Conservation (phyloP, 495 filamentous ascomycete genomes). For the Parmelia sp. region DNA sequence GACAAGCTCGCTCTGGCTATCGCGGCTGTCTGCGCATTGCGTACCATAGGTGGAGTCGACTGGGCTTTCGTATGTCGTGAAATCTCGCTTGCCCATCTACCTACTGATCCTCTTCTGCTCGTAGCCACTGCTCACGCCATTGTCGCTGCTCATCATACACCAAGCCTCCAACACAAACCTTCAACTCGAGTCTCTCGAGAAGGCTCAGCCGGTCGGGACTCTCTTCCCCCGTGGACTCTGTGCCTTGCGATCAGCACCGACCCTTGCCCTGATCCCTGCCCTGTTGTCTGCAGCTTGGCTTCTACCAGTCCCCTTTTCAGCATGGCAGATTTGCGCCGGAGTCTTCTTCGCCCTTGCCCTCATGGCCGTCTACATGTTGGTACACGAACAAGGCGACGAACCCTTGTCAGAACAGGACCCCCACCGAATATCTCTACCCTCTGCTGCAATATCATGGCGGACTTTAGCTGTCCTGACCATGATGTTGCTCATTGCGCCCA, state of each 20-base stretch:
- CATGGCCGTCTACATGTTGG: background rate
- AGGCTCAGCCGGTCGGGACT: background rate
- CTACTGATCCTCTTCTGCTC: background rate
- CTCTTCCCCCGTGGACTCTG: background rate
- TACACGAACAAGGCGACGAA: constrained; percentile 4
- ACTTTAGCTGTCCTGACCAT: background rate
- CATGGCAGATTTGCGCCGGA: constrained; percentile 1
- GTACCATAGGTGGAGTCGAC: background rate
- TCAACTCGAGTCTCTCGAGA: background rate
- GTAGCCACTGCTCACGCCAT: background rate
- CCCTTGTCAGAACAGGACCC: background rate
- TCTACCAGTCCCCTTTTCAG: constrained; percentile 6
- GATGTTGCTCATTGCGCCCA: background rate
- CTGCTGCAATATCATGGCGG: constrained; percentile 7
- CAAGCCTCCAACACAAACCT: background rate
- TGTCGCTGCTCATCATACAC: background rate
- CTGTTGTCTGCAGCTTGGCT: constrained; percentile 4
- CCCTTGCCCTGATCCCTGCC: background rate
- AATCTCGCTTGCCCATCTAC: background rate
- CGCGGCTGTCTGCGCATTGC: constrained; percentile 2
- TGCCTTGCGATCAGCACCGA: background rate
- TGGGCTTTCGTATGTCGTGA: constrained; percentile 5
- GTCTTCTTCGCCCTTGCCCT: background rate
- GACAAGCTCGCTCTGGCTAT: constrained; percentile 7
- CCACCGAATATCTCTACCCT: constrained; percentile 1